Base-by-base conservation (phyloP, 1,284 basidiomycete genomes). In the Marasmius tenuissimus region DNA sequence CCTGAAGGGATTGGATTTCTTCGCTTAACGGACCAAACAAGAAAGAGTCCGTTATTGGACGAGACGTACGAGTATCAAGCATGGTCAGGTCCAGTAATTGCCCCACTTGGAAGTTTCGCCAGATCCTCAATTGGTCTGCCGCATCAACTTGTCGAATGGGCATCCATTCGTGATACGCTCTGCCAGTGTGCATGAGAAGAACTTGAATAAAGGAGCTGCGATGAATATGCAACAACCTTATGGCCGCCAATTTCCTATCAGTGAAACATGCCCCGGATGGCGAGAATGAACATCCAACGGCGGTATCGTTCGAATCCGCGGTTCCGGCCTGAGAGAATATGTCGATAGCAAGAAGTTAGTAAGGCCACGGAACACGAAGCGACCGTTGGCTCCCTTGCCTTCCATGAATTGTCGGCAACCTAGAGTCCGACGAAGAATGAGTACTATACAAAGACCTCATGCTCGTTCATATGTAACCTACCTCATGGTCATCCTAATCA, bases 91-190 rank as follows among this genome's bases (percentile, higher is more conserved):
- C 85, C 65, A 85, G 67, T 10, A 89, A 77, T 68, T 85, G 83
- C 52, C 86, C 87, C 35, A 88, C 81, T 69, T 85, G 81, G 76
- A 88, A 88, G 68, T 84, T 85, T 40, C 87, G 79, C 86, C 86
- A 90, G 64, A 89, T 88, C 12, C 87, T 77, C 12, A 88, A 78
- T 65, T 85, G 79, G 68, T 89, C 86, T 58, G 81, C 81, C 2
- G 81, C 78, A 61, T 81, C 81, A 14, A 89, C 85, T 69, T 88
- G 86, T 8, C 86, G 79, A 62, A 89, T 86, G 14, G 88, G 87
- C 77, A 89, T 83, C 86, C 87, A 89, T 67, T 88, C 86, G 67
- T 87, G 86, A 70, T 88, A 90, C 0, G 87, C 86, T 35, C 61
- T 63, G 55, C 54, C 12, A 9, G 39, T 80, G 18, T 5, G 27